Evolutionary conservation across 1,139 yeast genomes (phyloP).

Genomic region (Hyphopichia fennica): DNA sequence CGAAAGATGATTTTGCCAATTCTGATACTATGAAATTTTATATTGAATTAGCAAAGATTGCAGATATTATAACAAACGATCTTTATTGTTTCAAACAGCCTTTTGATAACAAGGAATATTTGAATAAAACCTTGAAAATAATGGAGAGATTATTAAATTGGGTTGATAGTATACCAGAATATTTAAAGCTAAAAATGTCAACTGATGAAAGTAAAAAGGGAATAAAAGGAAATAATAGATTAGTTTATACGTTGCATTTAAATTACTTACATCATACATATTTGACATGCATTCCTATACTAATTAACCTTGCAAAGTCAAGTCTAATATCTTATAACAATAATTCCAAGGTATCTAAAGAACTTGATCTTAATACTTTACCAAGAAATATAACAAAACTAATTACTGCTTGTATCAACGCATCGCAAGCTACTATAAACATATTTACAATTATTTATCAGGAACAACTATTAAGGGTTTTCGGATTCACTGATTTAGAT

Average conservation of each 20-base stretch:
- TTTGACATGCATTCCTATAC: conserved; percentile 26
- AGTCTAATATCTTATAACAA: conserved; percentile 13
- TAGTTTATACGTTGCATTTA: conserved; percentile 26
- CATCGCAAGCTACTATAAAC: conserved; percentile 26
- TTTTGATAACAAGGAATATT: conserved; percentile 16
- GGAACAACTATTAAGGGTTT: conserved; percentile 17
- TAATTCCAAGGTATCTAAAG: background rate
- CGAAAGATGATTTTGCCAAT: conserved; percentile 16
- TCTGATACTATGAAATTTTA: conserved; percentile 17
- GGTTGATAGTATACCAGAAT: conserved; percentile 20
- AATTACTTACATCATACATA: conserved; percentile 31
- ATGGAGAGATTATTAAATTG: conserved; percentile 21
- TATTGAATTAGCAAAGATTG: conserved; percentile 24
- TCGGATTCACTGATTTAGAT: conserved; percentile 30
- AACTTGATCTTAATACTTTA: conserved; percentile 8
- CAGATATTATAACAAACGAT: conserved; percentile 22
- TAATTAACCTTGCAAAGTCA: conserved; percentile 22
- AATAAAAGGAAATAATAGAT: conserved; percentile 15
- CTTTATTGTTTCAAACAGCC: conserved; percentile 18
- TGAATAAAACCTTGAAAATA: conserved; percentile 18
- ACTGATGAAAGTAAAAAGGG: conserved; percentile 6
- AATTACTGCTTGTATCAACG: conserved; percentile 18
- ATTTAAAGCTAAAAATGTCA: conserved; percentile 15
- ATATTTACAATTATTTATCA: conserved; percentile 22
- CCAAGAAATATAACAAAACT: conserved; percentile 23